Evolutionary conservation across 192 early-diverging fungal species (phyloP).

Genomic region (Coemansia umbellata): DNA sequence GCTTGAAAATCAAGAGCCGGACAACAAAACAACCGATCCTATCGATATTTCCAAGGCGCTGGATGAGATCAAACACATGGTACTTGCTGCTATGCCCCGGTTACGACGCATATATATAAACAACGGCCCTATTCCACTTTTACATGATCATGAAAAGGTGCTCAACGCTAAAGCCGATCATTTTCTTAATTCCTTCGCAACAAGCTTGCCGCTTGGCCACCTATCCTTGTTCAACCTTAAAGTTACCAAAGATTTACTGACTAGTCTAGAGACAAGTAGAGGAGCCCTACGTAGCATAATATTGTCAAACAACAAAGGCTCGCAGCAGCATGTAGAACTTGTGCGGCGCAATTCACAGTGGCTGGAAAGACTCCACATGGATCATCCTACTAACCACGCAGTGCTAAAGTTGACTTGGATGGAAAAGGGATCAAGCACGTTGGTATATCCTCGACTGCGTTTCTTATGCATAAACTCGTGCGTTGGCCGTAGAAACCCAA

Average conservation of each 20-base stretch:
- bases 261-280: not conserved
- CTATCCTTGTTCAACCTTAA: not conserved
- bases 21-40: not conserved
- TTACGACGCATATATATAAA: not conserved
- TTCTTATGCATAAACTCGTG: conserved; percentile 2
- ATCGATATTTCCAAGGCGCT: not conserved
- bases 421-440: not conserved
- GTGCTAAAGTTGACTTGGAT: conserved; percentile 16
- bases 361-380: conserved; percentile 15
- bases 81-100: not conserved
- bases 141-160: not conserved
- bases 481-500: not conserved
- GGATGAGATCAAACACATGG: not conserved
- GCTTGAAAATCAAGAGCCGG: not conserved
- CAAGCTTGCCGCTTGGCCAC: conserved; percentile 1
- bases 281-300: conserved; percentile 21
- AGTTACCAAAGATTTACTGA: conserved; percentile 6
- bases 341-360: conserved; percentile 14
- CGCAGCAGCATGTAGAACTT: conserved; percentile 17
- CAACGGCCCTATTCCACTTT: not conserved
- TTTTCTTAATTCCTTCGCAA: not conserved
- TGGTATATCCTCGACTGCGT: conserved; percentile 25
- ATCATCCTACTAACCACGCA: conserved; percentile 3
- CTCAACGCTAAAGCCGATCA: not conserved
- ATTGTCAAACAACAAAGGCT: conserved; percentile 9